Percentiles rank a stretch among this genome's conserved stretches.
Evolutionary conservation across 2,329 filamentous ascomycete genomes (phyloP).

Genomic region (Colletotrichum sp.): DNA sequence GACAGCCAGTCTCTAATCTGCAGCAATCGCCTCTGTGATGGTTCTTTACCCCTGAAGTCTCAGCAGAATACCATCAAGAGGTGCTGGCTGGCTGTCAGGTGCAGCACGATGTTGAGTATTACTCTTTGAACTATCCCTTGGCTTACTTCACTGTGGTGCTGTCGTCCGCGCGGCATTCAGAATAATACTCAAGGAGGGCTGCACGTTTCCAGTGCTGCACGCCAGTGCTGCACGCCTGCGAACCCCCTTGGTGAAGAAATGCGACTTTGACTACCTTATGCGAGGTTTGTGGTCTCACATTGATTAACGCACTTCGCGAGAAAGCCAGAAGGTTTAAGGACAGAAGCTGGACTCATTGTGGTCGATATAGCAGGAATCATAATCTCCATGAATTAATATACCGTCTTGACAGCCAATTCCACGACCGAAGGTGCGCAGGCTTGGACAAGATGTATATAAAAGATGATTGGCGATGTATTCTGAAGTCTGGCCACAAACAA

Average conservation of each 20-base stretch:
- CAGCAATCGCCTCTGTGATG: neutral
- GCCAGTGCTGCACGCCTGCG: no score
- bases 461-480: accelerated
- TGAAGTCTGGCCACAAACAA: neutral
- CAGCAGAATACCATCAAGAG: neutral
- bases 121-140: neutral
- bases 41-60: accelerated
- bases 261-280: no score
- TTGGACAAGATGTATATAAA: accelerated
- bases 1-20: neutral
- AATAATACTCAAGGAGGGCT: neutral
- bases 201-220: no score
- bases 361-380: neutral
- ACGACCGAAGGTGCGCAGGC: accelerated
- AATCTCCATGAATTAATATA: neutral
- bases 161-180: neutral
- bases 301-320: no score
- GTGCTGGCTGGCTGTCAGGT: neutral
- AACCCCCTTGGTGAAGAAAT: no score
- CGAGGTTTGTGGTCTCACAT: no score
- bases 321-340: no score
- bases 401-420: neutral
- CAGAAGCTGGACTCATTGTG: neutral
- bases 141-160: neutral
- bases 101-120: neutral